Evolutionary conservation across 441 rosid species (phyloP).

Genomic region (Pelargonium citronellum): DNA sequence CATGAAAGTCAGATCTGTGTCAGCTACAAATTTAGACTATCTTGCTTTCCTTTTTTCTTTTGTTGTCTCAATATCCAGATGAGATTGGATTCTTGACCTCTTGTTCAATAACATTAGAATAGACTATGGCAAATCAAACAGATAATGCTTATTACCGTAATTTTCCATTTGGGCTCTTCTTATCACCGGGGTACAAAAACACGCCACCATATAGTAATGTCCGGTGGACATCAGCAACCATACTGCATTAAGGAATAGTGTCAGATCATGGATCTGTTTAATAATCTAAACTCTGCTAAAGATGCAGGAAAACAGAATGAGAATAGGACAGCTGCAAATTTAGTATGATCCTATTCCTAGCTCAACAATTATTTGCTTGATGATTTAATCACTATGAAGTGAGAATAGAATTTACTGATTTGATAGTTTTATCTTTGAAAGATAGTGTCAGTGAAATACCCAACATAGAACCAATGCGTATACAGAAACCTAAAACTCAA

Average conservation of each 20-base stretch:
- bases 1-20: background rate
- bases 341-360: background rate
- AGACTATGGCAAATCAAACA: background rate
- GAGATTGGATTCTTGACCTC: background rate
- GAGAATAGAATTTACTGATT: background rate
- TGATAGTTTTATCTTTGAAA: no score
- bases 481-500: background rate
- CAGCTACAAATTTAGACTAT: background rate
- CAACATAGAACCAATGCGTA: background rate
- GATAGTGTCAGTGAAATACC: background rate
- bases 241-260: constrained; percentile 14
- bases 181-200: constrained; percentile 29
- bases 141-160: constrained; percentile 14
- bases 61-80: background rate
- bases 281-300: no score
- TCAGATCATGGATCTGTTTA: background rate
- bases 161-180: constrained; percentile 26
- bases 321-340: no score
- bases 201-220: constrained; percentile 28
- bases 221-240: constrained; percentile 30
- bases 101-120: no score
- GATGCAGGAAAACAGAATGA: no score
- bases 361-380: no score
- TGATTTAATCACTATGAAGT: background rate
- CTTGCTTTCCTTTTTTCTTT: background rate